Conservation (phyloP, 208 protist species). For the Leishmania braziliensis region DNA sequence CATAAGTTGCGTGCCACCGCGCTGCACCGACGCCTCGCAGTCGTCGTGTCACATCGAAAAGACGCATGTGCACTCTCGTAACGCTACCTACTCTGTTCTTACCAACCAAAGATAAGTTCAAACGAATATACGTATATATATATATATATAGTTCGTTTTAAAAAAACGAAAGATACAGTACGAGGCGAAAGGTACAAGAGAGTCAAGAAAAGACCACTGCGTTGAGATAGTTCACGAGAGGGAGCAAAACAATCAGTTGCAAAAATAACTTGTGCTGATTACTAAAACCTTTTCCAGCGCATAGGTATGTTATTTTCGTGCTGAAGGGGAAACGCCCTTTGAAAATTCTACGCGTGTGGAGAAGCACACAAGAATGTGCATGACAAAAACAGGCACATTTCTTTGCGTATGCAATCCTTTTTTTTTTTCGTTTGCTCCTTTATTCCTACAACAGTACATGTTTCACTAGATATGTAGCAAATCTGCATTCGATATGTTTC, state of each 20-base stretch:
- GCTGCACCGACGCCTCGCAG: conserved; percentile 9
- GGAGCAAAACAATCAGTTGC: neutral
- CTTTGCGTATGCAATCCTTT: neutral
- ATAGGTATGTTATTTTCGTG: neutral
- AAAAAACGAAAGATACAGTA: neutral
- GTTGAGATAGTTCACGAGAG: neutral
- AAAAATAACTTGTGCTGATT: too few species aligned
- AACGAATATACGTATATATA: neutral
- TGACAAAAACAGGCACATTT: neutral
- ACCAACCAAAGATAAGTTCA: conserved; percentile 3
- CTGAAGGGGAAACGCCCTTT: neutral
- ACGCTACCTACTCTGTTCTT: neutral
- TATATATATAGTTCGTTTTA: neutral
- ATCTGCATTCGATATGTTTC: neutral
- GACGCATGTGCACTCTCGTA: conserved; percentile 1
- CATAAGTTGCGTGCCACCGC: conserved; percentile 65
- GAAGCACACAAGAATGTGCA: neutral
- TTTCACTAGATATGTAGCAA: neutral
- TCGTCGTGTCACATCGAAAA: conserved; percentile 19
- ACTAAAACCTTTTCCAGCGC: neutral
- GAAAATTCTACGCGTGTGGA: too few species aligned
- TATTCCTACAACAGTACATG: conserved; percentile 5
- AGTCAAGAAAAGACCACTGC: neutral
- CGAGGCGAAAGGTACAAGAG: neutral
- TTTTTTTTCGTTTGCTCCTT: neutral